phyloP scores from a whole-genome alignment of 2,329 filamentous ascomycete genomes.

The Didymella keratinophila region DNA sequence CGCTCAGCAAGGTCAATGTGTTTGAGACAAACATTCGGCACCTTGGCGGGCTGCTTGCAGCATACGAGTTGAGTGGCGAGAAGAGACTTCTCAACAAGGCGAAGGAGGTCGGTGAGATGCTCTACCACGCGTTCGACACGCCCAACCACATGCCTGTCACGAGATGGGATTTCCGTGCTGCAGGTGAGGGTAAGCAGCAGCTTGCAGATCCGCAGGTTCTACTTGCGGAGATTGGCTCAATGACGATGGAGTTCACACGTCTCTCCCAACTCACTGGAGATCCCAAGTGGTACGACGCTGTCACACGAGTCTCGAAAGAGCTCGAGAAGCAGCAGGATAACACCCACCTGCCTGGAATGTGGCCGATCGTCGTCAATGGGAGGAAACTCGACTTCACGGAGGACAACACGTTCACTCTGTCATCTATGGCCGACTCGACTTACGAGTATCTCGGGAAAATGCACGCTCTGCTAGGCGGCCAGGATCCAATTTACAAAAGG shows the following conservation, averaged over 20 bases:
- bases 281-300: conserved; percentile 57
- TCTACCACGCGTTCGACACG: conserved; percentile 87
- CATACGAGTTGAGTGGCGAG: conserved; percentile 86
- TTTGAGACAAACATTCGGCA: conserved; percentile 74
- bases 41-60: conserved; percentile 82
- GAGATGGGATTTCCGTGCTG: conserved; percentile 54
- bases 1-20: conserved; percentile 54
- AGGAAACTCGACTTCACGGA: conserved; percentile 51
- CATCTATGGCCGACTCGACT: conserved; percentile 49
- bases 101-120: conserved; percentile 77
- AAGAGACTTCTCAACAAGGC: conserved; percentile 77
- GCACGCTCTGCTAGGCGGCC: conserved; percentile 53
- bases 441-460: conserved; percentile 55
- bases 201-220: conserved; percentile 52
- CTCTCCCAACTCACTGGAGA: conserved; percentile 57
- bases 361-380: conserved; percentile 56
- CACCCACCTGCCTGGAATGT: conserved; percentile 58
- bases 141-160: conserved; percentile 86
- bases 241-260: conserved; percentile 59
- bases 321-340: conserved; percentile 54
- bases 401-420: conserved; percentile 48
- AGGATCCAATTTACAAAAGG: conserved; percentile 56
- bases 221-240: conserved; percentile 57
- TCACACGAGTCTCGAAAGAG: conserved; percentile 52
- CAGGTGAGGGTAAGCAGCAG: conserved; percentile 49